Evolutionary conservation across 495 filamentous ascomycete genomes (phyloP).

Genomic region (Glarea lozoyensis): DNA sequence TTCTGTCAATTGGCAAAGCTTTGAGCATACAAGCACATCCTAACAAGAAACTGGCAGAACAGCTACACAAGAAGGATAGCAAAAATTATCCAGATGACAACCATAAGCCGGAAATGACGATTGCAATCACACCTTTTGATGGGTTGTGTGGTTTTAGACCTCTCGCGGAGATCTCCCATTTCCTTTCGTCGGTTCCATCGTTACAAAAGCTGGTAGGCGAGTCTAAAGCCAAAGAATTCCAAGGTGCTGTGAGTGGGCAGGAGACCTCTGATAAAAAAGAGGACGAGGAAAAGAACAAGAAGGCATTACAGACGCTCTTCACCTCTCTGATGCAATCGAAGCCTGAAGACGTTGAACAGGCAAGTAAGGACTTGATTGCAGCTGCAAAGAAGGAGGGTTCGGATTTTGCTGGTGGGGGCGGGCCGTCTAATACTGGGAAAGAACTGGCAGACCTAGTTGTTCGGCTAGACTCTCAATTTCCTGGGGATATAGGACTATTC

Average conservation of each 20-base stretch:
- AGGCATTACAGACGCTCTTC: slow-evolving; percentile 66
- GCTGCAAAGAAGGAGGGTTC: slow-evolving; percentile 55
- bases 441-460: slow-evolving; percentile 68
- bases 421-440: slow-evolving; percentile 47
- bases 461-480: slow-evolving; percentile 69
- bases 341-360: slow-evolving; percentile 51
- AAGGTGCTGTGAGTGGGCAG: slow-evolving; percentile 54
- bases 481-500: slow-evolving; percentile 67
- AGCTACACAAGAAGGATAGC: slow-evolving; percentile 74
- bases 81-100: slow-evolving; percentile 99
- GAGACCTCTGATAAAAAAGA: slow-evolving; percentile 51
- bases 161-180: slow-evolving; percentile 74
- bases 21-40: slow-evolving; percentile 96
- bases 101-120: slow-evolving; percentile 99
- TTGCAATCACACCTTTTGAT: slow-evolving; percentile 92
- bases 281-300: slow-evolving; percentile 61
- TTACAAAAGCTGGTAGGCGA: slow-evolving; percentile 72
- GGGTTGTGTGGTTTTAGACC: slow-evolving; percentile 94
- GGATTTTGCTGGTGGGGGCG: slow-evolving; percentile 55
- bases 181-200: slow-evolving; percentile 63
- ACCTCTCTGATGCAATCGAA: slow-evolving; percentile 70
- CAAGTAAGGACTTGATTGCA: slow-evolving; percentile 57
- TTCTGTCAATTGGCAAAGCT: slow-evolving; percentile 87
- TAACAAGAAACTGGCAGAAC: slow-evolving; percentile 93
- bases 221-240: slow-evolving; percentile 55